These are phyloP conservation scores for Fraxinus sp. DNA, from an alignment of 305 asterid genomes.

Conservation along the genomic window DNA sequence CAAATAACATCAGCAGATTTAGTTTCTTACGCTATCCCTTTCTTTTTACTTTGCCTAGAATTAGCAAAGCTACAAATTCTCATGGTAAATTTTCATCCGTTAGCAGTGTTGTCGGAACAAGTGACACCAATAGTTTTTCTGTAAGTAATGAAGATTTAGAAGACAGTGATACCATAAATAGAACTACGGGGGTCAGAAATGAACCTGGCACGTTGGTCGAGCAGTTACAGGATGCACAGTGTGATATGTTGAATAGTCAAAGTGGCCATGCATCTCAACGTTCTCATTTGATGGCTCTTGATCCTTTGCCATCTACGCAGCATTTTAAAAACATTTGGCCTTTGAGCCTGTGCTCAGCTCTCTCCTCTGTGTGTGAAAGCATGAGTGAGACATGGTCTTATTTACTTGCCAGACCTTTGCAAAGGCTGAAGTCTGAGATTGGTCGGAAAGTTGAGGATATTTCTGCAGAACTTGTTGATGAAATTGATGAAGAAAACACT, in stretches of 20 bases:
- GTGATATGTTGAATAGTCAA: constrained; percentile 36
- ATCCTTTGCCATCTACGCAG: constrained; percentile 36
- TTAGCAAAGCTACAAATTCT: constrained; percentile 34
- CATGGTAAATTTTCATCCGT: constrained; percentile 37
- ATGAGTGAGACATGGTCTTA: constrained; percentile 45
- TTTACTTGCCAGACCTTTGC: constrained; percentile 54
- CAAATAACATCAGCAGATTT: constrained; percentile 34
- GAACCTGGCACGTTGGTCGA: constrained; percentile 32
- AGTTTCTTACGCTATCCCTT: constrained; percentile 46
- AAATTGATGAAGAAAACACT: constrained; percentile 49
- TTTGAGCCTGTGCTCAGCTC: constrained; percentile 37
- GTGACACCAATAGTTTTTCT: constrained; percentile 22
- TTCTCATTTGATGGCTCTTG: constrained; percentile 35
- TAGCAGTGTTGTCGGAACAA: constrained; percentile 20
- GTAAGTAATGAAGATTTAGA: constrained; percentile 33
- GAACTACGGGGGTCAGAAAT: constrained; percentile 30
- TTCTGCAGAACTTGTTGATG: constrained; percentile 64
- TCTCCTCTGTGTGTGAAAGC: constrained; percentile 40
- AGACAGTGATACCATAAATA: constrained; percentile 31
- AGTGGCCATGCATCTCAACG: constrained; percentile 32
- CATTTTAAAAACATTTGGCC: constrained; percentile 33
- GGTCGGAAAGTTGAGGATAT: constrained; percentile 61
- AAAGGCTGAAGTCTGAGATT: constrained; percentile 63
- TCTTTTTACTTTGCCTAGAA: constrained; percentile 43
- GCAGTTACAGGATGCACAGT: constrained; percentile 40